Percentiles rank a stretch among this genome's conserved stretches.
Evolutionary conservation across 768 basidiomycete genomes (phyloP).

Genomic region (Glaciozyma martinii): DNA sequence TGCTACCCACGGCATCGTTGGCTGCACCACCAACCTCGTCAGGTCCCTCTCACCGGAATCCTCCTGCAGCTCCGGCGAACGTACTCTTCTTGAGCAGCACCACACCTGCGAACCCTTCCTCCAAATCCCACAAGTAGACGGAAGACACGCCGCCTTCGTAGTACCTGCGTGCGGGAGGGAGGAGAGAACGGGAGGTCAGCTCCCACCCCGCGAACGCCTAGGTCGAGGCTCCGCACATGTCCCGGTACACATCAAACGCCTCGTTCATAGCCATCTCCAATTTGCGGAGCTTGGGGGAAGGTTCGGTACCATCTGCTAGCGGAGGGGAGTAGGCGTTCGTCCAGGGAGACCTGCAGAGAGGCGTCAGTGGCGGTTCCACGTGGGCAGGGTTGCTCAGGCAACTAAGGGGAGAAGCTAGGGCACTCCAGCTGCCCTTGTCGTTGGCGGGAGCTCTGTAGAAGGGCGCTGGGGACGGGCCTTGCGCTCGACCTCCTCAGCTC

Average conservation of each 20-base stretch:
- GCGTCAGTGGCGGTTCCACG: not conserved
- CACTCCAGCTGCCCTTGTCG: too few relatives aligned
- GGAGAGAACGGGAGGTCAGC: not conserved
- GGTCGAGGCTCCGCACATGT: constrained; percentile 53
- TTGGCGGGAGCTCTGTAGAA: not conserved
- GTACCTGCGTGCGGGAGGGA: constrained; percentile 51
- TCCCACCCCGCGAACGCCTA: not conserved
- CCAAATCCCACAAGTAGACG: constrained; percentile 96
- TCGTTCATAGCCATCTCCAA: constrained; percentile 89
- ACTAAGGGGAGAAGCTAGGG: too few relatives aligned
- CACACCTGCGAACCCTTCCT: constrained; percentile 94
- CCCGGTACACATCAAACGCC: constrained; percentile 93
- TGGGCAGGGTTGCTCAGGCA: not conserved
- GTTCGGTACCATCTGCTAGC: constrained; percentile 72
- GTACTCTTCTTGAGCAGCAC: constrained; percentile 90
- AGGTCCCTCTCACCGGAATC: not conserved
- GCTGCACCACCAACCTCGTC: not conserved
- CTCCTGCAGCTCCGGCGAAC: constrained; percentile 23
- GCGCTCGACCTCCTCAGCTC: not conserved
- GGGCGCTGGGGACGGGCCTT: not conserved
- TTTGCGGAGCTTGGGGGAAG: constrained; percentile 73
- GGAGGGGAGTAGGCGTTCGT: constrained; percentile 77
- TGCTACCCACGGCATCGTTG: not conserved
- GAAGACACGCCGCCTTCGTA: constrained; percentile 96
- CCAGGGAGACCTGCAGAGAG: constrained; percentile 75